These are phyloP conservation scores for Mortierella sp. DNA, from an alignment of 371 early-diverging fungal genomes.

Conservation along the genomic window DNA sequence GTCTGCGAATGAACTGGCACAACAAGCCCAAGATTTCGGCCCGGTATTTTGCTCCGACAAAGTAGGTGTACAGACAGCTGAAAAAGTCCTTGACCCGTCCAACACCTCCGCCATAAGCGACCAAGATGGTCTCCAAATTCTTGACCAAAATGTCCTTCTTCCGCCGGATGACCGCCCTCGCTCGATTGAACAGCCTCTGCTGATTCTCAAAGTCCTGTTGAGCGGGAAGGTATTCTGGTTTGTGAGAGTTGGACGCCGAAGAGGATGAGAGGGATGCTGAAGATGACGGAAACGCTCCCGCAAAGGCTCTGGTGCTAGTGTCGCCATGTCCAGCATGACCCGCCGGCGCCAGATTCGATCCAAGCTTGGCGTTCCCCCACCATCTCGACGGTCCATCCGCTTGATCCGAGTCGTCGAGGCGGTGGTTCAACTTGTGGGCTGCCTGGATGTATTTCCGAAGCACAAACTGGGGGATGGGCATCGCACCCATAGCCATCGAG, in stretches of 20 bases:
- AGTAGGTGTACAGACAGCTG: conserved; percentile 65
- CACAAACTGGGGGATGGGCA: conserved; percentile 51
- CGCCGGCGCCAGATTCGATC: conserved; percentile 3
- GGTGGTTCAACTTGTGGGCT: conserved; percentile 42
- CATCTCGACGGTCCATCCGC: conserved; percentile 10
- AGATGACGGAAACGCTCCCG: conserved; percentile 12
- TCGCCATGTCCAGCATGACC: conserved; percentile 44
- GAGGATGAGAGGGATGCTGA: neutral
- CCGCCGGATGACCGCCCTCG: conserved; percentile 33
- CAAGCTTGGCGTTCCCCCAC: conserved; percentile 20
- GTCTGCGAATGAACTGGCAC: conserved; percentile 69
- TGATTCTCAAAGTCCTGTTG: conserved; percentile 42
- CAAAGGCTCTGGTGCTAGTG: conserved; percentile 13
- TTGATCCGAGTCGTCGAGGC: conserved; percentile 26
- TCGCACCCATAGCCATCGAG: conserved; percentile 20
- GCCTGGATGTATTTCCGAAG: conserved; percentile 47
- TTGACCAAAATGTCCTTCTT: conserved; percentile 45
- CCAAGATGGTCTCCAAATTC: conserved; percentile 40
- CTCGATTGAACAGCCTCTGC: conserved; percentile 25
- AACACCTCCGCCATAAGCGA: conserved; percentile 48
- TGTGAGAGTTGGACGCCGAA: neutral
- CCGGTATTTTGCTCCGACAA: conserved; percentile 66
- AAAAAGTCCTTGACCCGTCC: conserved; percentile 65
- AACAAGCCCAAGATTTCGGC: conserved; percentile 68
- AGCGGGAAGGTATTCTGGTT: conserved; percentile 20